Conservation (phyloP, 108 stramenopile genomes). For the Stephanodiscus triporus region DNA sequence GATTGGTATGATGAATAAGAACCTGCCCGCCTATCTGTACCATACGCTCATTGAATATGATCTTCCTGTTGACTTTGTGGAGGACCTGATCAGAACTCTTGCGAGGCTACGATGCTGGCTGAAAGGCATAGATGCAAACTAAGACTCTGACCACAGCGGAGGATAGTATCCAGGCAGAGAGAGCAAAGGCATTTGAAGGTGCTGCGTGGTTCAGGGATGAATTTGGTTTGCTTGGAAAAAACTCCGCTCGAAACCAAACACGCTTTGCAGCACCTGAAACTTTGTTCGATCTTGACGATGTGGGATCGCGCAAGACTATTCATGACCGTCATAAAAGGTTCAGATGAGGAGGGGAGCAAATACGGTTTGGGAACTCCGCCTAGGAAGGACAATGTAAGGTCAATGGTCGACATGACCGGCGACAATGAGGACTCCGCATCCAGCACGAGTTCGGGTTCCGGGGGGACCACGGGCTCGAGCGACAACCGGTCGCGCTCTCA, state of each 20-base stretch:
- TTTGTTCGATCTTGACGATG: neutral
- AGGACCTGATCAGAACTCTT: neutral
- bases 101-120: neutral
- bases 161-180: neutral
- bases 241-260: neutral
- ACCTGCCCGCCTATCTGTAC: neutral
- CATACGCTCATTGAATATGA: neutral
- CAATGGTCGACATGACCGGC: neutral
- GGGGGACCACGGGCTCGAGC: neutral
- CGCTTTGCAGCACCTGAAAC: too few species aligned
- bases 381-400: neutral
- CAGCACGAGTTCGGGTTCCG: neutral
- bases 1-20: slow-evolving; percentile 6
- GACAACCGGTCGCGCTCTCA: neutral
- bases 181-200: neutral
- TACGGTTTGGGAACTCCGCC: neutral
- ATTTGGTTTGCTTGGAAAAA: neutral
- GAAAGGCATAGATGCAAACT: neutral
- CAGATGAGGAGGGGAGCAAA: neutral
- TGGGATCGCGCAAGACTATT: neutral
- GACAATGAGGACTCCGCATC: slow-evolving; percentile 7
- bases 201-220: slow-evolving; percentile 10
- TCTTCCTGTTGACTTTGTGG: neutral
- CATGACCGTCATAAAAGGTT: neutral
- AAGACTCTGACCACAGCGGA: neutral